A percentile compares a stretch with the other conserved stretches of the same genome.
Evolutionary conservation across 148 eudicot species (phyloP).

Genomic region (Mesembryanthemum crystallinum): DNA sequence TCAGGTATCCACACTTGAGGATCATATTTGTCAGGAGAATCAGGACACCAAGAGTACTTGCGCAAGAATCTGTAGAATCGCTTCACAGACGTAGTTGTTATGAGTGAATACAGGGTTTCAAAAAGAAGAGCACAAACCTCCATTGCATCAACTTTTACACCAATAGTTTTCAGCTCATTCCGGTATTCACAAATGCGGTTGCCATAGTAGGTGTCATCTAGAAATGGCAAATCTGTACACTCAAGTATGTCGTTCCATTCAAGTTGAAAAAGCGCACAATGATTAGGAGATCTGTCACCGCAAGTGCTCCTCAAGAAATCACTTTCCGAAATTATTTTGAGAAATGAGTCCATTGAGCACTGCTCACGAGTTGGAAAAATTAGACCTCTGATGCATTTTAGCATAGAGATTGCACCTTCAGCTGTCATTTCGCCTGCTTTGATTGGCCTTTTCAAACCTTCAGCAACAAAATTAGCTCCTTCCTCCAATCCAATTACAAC

Average conservation of each 20-base stretch:
- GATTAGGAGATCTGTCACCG: constrained; percentile 1
- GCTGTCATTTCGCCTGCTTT: not conserved
- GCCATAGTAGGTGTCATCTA: constrained; percentile 17
- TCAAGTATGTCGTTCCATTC: constrained; percentile 16
- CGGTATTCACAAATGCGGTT: not conserved
- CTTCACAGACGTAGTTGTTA: constrained; percentile 9
- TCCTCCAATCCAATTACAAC: constrained; percentile 16
- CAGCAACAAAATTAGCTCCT: not conserved
- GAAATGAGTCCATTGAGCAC: not conserved
- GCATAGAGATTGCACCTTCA: constrained; percentile 13
- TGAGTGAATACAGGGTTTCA: constrained; percentile 7
- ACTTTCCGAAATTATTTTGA: not conserved
- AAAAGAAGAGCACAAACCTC: constrained; percentile 7
- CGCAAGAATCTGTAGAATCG: not conserved
- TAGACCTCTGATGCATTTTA: not conserved
- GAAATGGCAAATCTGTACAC: not conserved
- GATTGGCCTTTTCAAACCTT: constrained; percentile 12
- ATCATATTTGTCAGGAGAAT: not conserved
- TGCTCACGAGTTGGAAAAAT: constrained; percentile 2
- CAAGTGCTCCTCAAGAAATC: constrained; percentile 16
- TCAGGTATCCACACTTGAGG: constrained; percentile 15
- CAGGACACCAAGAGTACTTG: not conserved
- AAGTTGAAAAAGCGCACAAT: constrained; percentile 8
- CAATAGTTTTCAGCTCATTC: not conserved
- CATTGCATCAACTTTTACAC: constrained; percentile 10